phyloP scores from a whole-genome alignment of 192 early-diverging fungal genomes.

The Podila clonocystis region DNA sequence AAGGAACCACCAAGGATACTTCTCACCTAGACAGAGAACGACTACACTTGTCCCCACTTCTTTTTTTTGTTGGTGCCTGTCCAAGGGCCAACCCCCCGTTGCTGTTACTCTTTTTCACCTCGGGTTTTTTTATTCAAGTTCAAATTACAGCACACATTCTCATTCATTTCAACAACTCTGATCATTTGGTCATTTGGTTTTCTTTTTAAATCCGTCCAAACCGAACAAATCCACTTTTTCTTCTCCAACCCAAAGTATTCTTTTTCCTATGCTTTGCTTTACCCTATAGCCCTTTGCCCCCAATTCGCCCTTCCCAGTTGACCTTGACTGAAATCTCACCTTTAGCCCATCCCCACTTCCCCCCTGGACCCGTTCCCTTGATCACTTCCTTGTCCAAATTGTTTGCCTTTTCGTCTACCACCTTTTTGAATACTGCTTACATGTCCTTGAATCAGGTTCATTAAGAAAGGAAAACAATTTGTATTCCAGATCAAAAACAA shows the following conservation, averaged over 20 bases:
- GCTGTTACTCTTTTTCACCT: conserved; percentile 19
- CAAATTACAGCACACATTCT: background rate
- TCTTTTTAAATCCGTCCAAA: background rate
- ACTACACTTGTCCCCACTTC: conserved; percentile 3
- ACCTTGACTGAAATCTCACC: background rate
- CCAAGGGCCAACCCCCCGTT: conserved; percentile 50
- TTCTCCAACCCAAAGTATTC: background rate
- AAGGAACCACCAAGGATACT: background rate
- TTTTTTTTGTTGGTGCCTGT: conserved; percentile 45
- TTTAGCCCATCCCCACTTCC: background rate
- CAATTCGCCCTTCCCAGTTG: background rate
- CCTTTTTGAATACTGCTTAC: background rate
- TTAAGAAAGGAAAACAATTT: background rate
- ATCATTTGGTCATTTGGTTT: background rate
- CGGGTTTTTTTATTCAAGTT: conserved; percentile 21
- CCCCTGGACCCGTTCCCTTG: conserved; percentile 5
- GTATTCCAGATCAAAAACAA: conserved; percentile 14
- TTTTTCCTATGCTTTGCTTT: conserved; percentile 3
- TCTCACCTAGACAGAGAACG: background rate
- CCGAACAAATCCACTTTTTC: background rate
- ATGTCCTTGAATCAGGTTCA: conserved; percentile 13
- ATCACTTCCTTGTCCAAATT: conserved; percentile 8
- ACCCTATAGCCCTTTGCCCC: conserved; percentile 6
- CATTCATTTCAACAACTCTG: background rate
- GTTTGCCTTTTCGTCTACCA: background rate